Percentiles rank a stretch among this genome's conserved stretches.
phyloP scores from a whole-genome alignment of 257 asterid genomes.

The Petrea volubilis region DNA sequence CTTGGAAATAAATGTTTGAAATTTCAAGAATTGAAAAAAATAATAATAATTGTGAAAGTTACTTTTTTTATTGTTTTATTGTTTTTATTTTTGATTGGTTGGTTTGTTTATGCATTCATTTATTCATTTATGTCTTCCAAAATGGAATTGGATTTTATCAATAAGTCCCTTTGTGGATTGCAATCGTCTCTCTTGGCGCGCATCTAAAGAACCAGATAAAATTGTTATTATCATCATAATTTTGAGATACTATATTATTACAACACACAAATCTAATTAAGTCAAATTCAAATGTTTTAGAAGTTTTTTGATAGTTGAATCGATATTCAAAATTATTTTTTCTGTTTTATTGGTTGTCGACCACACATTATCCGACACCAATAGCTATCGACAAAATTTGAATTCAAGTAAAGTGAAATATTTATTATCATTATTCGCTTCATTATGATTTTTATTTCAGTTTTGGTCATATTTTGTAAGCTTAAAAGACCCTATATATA shows the following conservation, averaged over 20 bases:
- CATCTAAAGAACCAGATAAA: slow-evolving; percentile 21
- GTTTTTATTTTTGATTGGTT: too few species aligned
- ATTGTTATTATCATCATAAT: not conserved
- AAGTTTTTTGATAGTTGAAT: not conserved
- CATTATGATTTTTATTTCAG: too few species aligned
- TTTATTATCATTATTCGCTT: too few species aligned
- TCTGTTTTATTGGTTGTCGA: too few species aligned
- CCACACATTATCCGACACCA: too few species aligned
- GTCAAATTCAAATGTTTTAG: not conserved
- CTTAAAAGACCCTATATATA: too few species aligned
- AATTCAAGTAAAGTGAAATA: too few species aligned
- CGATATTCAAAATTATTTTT: too few species aligned
- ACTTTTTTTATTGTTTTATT: too few species aligned
- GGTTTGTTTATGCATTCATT: not conserved
- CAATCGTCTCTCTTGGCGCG: slow-evolving; percentile 12
- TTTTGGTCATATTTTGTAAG: too few species aligned
- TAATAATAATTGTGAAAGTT: too few species aligned
- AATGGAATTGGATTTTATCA: not conserved
- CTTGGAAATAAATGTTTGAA: not conserved
- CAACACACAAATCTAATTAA: not conserved
- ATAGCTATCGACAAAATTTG: too few species aligned
- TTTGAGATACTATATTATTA: not conserved
- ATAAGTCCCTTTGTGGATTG: not conserved
- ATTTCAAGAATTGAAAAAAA: not conserved
- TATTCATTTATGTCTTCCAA: not conserved